Conservation (phyloP, 2,329 filamentous ascomycete genomes). For the Colletotrichum sp. region DNA sequence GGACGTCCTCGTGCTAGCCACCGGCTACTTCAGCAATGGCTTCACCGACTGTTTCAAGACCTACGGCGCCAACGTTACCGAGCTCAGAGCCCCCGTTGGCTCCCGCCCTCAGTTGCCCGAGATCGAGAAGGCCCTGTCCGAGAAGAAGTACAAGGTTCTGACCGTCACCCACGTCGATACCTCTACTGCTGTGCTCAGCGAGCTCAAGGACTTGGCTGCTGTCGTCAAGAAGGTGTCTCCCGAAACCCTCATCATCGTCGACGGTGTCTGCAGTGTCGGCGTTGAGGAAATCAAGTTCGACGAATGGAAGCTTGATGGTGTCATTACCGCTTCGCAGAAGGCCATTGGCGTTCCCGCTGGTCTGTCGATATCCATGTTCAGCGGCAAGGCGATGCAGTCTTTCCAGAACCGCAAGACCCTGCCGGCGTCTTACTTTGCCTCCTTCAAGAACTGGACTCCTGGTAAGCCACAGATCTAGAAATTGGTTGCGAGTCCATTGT, state of each 20-base stretch:
- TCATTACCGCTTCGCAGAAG: constrained; percentile 95
- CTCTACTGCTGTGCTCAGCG: constrained; percentile 92
- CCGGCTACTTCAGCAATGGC: constrained; percentile 95
- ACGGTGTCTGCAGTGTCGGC: constrained; percentile 96
- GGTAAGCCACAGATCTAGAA: constrained; percentile 56
- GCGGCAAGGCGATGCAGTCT: constrained; percentile 81
- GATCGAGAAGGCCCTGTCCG: constrained; percentile 85
- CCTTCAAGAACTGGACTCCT: constrained; percentile 96
- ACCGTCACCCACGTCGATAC: constrained; percentile 98
- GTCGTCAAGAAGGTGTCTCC: constrained; percentile 87
- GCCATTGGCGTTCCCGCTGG: constrained; percentile 95
- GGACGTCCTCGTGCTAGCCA: constrained; percentile 90
- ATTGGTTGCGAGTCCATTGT: background rate
- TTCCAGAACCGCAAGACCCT: constrained; percentile 83
- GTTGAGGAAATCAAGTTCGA: constrained; percentile 97
- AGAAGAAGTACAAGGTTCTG: constrained; percentile 92
- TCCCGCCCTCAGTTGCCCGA: constrained; percentile 85
- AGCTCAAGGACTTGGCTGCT: constrained; percentile 83
- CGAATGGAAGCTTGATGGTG: constrained; percentile 90
- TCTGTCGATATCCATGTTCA: constrained; percentile 92
- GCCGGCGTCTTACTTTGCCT: constrained; percentile 90
- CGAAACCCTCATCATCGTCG: constrained; percentile 88
- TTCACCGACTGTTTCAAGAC: constrained; percentile 92
- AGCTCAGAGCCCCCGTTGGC: constrained; percentile 88
- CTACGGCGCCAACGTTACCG: constrained; percentile 89